Conservation (phyloP, 2,329 filamentous ascomycete genomes). For the Paramyrothecium sp. region DNA sequence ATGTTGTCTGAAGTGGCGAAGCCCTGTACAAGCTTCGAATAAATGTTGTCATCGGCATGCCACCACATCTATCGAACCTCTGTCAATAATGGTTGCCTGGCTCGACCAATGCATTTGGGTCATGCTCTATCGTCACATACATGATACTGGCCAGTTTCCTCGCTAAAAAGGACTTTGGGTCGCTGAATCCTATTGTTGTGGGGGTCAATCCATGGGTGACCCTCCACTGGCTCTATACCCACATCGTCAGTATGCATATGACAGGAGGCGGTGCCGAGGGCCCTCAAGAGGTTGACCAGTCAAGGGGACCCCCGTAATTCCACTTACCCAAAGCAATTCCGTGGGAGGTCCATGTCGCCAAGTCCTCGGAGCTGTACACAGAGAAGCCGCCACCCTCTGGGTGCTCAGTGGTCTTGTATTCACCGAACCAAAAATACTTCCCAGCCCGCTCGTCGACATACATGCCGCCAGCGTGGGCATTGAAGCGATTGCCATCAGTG, state of each 20-base stretch:
- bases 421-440: constrained; percentile 61
- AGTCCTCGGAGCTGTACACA: constrained; percentile 59
- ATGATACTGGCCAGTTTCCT: constrained; percentile 53
- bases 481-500: constrained; percentile 58
- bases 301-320: not conserved
- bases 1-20: constrained; percentile 52
- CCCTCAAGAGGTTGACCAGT: too few species aligned
- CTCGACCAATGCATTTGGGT: too few species aligned
- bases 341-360: constrained; percentile 57
- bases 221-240: constrained; percentile 44
- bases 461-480: constrained; percentile 59
- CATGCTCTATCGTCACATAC: constrained; percentile 27
- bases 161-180: constrained; percentile 60
- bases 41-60: constrained; percentile 59
- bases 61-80: constrained; percentile 48
- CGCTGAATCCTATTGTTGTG: constrained; percentile 55
- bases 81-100: not conserved
- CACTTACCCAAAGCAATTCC: constrained; percentile 52
- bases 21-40: constrained; percentile 55
- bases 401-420: constrained; percentile 58
- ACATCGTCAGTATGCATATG: not conserved
- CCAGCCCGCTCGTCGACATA: constrained; percentile 49
- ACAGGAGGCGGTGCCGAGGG: not conserved
- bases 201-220: constrained; percentile 53
- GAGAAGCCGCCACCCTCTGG: constrained; percentile 60